Evolutionary conservation across 148 eudicot genomes (phyloP), one percentile per base, ranked within the genome.

Genomic region (Rhododendron mucronatum): DNA sequence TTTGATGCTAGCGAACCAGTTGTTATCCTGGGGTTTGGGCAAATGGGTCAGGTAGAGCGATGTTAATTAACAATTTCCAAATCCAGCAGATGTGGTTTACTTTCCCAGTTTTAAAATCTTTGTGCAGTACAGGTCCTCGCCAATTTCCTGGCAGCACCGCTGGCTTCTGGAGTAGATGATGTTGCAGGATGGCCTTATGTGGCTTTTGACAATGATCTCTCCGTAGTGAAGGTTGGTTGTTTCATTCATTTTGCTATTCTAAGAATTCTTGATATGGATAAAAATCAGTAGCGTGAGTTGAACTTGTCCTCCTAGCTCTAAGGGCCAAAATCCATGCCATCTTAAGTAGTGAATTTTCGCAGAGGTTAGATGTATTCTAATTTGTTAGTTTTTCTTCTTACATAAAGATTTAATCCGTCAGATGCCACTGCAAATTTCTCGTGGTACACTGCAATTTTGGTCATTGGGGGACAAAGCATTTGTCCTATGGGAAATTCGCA

Each of bases 21-120:
- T 78, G 99, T 97, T 74, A 95, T 97, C 78, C 95, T 97, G 89
- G 99, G 99, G 85, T 97, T 97, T 89, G 98, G 98, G 76, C 98
- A 95, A 83, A 97, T 95, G 98, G 98, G 95, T 69, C 99, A 95
- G 98, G 99, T 96, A 90, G 37, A 15, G 61, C 39, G 13, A 74
- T 55, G 81, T 20, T 73, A 45, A 6, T 57, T 77, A 55, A 45
- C 55, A 57, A 39, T 50, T 44, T 5, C 41, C 28, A 44, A 26
- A 53, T 51, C 13, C 57, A 44, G 69, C 33, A 87, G 18, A 57
- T 11, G 61, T 41, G 18, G 82, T 21, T 61, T 50, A 84, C 7
- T 63, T 2, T 83, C n/a, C 74, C 82, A 20, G 67, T 37, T 65
- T 39, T 35, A 78, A 12, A 23, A 14, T 74, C 78, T 28, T 82